Evolutionary conservation across 106 monocot species (phyloP), one percentile per base, ranked within the genome.

Genomic region (Posidonia australis): DNA sequence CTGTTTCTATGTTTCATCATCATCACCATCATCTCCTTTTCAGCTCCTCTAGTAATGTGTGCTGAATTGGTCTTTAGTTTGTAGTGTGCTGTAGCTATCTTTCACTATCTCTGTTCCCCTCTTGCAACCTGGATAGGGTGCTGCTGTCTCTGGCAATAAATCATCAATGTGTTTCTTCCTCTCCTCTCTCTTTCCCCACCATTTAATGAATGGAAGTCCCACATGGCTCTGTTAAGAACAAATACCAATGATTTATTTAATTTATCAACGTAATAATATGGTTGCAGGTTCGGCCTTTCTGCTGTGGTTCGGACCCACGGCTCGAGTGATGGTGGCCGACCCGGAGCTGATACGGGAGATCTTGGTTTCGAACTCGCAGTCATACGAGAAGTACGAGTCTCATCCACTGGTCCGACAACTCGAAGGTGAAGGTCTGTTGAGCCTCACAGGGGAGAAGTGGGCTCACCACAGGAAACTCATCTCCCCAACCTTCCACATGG

Each of bases 321-420:
- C 94, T 10, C 74, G 94, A 23, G 80, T 94, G 14, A 62, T 73
- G 28, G 70, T 94, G 27, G 81, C 82, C 56, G 94, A 94, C 70
- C 94, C 89, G 14, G 89, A 90, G 58, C 86, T 94, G 47, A 84
- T 94, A 65, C 76, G 86, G 0, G 94, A 94, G 67, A 82, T 94
- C 58, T 65, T 94, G 26, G 67, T 92, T 60, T 84, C 86, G 18
- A 77, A 82, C 27, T 70, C 94, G 19, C 80, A 80, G 44, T 51
- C 46, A 41, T 94, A 82, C 83, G 89, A 86, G 62, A 81, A 86
- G 27, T 90, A 89, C 76, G 89, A 89, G 79, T 79, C 94, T 2
- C 89, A 89, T 56, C 94, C 94, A 0, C 52, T 94, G 46, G 71
- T 90, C 68, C 83, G 89, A 10, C 94, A 86, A 74, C 89, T 94